phyloP scores from a whole-genome alignment of 2,329 filamentous ascomycete genomes.

The Dothidotthia symphoricarpi region DNA sequence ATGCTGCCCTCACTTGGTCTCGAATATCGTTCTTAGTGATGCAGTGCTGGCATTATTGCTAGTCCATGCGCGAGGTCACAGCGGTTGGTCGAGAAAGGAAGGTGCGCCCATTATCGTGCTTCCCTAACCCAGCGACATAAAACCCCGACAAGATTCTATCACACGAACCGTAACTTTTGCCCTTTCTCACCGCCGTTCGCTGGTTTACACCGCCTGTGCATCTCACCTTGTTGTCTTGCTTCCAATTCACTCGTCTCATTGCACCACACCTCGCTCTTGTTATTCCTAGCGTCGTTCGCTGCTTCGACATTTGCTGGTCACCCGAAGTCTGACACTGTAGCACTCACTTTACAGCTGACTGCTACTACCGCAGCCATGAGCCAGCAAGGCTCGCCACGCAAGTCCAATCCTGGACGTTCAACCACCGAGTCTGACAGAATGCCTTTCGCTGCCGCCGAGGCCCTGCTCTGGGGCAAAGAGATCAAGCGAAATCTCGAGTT shows the following conservation, averaged over 20 bases:
- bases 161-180: too few relatives aligned
- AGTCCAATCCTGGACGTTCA: conserved; percentile 9
- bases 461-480: conserved; percentile 44
- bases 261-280: too few relatives aligned
- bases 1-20: too few relatives aligned
- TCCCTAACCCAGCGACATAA: conserved; percentile 4
- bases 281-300: too few relatives aligned
- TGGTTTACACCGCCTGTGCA: neutral
- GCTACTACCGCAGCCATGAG: conserved; percentile 6
- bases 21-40: too few relatives aligned
- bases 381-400: conserved; percentile 7
- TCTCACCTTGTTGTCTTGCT: too few relatives aligned
- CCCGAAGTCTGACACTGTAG: neutral
- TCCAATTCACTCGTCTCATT: too few relatives aligned
- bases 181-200: conserved; percentile 1
- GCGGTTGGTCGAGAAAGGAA: conserved; percentile 8
- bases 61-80: neutral
- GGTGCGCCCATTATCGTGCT: conserved; percentile 7
- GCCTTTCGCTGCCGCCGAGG: conserved; percentile 21
- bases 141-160: too few relatives aligned
- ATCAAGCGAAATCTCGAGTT: conserved; percentile 40
- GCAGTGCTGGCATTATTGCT: too few relatives aligned
- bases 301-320: neutral
- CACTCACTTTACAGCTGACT: neutral
- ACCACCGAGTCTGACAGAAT: conserved; percentile 10